These are phyloP conservation scores for Pythium myriotylum DNA, from an alignment of 352 stramenopile species.

Conservation along the genomic window DNA sequence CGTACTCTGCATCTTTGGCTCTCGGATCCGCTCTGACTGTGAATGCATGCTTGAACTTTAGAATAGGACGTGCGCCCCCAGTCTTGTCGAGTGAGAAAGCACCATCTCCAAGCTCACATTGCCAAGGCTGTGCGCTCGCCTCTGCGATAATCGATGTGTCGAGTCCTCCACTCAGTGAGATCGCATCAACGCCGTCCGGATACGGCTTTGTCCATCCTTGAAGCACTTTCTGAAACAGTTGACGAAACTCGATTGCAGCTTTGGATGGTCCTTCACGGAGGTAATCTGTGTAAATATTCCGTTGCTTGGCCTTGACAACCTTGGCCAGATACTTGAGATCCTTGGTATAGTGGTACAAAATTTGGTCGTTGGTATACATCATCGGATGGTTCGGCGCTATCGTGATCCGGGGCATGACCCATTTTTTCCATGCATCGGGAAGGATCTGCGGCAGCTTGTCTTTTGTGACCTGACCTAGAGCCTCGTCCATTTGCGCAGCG, in stretches of 20 bases:
- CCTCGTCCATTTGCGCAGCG: slow-evolving; percentile 43
- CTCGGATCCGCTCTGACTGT: slow-evolving; percentile 51
- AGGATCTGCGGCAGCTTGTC: slow-evolving; percentile 37
- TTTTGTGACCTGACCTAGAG: slow-evolving; percentile 44
- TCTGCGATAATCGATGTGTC: slow-evolving; percentile 77
- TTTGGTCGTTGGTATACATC: slow-evolving; percentile 69
- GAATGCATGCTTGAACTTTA: slow-evolving; percentile 54
- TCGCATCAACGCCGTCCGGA: slow-evolving; percentile 41
- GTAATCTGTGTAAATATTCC: slow-evolving; percentile 47
- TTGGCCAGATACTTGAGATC: slow-evolving; percentile 46
- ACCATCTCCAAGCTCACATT: slow-evolving; percentile 26
- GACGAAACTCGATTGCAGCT: slow-evolving; percentile 46
- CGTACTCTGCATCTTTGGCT: slow-evolving; percentile 50
- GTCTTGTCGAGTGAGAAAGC: slow-evolving; percentile 48
- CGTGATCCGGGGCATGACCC: slow-evolving; percentile 59
- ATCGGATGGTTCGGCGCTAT: slow-evolving; percentile 56
- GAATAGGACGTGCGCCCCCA: slow-evolving; percentile 38
- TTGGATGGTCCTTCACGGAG: slow-evolving; percentile 36
- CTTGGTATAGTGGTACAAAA: slow-evolving; percentile 79
- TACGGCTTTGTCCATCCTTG: slow-evolving; percentile 37
- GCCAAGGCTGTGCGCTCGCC: slow-evolving; percentile 45
- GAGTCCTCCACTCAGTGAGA: slow-evolving; percentile 68
- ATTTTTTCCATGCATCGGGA: slow-evolving; percentile 53
- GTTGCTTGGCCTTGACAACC: slow-evolving; percentile 35
- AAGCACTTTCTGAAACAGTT: slow-evolving; percentile 58